Conservation (phyloP, 2,329 filamentous ascomycete genomes). For the Acephala macrosclerotiorum region DNA sequence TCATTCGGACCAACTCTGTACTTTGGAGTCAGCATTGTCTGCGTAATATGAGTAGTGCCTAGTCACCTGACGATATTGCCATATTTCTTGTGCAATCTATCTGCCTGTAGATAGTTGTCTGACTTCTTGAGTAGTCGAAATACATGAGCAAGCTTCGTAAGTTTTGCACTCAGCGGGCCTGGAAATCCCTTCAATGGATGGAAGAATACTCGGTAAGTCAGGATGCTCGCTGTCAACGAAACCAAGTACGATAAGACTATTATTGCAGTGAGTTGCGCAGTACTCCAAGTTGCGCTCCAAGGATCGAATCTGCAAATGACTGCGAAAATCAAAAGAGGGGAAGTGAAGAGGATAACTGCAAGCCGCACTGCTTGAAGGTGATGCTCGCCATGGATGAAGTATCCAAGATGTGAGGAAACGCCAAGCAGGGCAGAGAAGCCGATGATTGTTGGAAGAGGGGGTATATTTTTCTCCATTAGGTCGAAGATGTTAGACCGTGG, state of each 20-base stretch:
- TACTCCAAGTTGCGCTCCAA: not conserved
- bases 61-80: slow-evolving; percentile 34
- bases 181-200: slow-evolving; percentile 41
- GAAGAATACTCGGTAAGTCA: slow-evolving; percentile 61
- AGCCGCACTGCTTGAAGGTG: slow-evolving; percentile 18
- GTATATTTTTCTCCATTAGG: not conserved
- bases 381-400: slow-evolving; percentile 36
- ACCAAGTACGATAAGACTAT: slow-evolving; percentile 9
- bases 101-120: slow-evolving; percentile 23
- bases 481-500: not conserved
- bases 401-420: slow-evolving; percentile 26
- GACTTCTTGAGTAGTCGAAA: slow-evolving; percentile 8
- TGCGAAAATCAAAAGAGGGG: not conserved
- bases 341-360: not conserved
- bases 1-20: slow-evolving; percentile 13
- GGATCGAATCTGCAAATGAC: not conserved
- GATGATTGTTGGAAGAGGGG: not conserved
- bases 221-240: slow-evolving; percentile 54
- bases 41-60: not conserved
- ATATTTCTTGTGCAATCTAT: slow-evolving; percentile 32
- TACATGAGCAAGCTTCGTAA: slow-evolving; percentile 33
- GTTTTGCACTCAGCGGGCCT: slow-evolving; percentile 33
- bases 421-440: slow-evolving; percentile 16
- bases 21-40: not conserved
- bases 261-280: slow-evolving; percentile 12